Evolutionary conservation across 177 flowering plant species (phyloP).

Genomic region (Vitis hybrid): DNA sequence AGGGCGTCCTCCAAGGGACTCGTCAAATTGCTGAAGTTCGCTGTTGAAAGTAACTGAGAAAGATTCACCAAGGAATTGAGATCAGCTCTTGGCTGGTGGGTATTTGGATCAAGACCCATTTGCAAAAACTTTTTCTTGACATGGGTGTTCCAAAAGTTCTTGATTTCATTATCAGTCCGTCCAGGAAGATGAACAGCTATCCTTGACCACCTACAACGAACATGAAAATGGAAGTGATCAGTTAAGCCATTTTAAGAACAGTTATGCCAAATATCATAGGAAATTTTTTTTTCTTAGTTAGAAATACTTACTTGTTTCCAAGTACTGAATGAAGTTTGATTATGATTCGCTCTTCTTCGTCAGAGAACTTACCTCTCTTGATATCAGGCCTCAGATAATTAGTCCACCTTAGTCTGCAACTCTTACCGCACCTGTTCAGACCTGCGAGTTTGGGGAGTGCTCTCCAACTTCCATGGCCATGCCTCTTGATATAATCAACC

Average conservation of each 20-base stretch:
- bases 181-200: constrained; percentile 75
- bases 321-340: constrained; percentile 63
- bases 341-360: constrained; percentile 56
- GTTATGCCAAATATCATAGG: neutral
- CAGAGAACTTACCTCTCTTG: constrained; percentile 62
- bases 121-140: constrained; percentile 62
- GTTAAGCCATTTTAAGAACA: too few relatives aligned
- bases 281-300: neutral
- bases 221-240: too few relatives aligned
- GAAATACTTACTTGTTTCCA: constrained; percentile 60
- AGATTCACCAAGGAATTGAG: constrained; percentile 43
- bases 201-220: constrained; percentile 61
- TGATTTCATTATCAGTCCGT: constrained; percentile 75
- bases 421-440: constrained; percentile 66
- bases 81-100: constrained; percentile 66
- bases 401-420: constrained; percentile 69
- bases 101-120: constrained; percentile 67
- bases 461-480: constrained; percentile 72
- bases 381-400: constrained; percentile 72
- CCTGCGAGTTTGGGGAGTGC: constrained; percentile 63
- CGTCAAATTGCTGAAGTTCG: constrained; percentile 30
- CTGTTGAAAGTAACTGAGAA: constrained; percentile 34
- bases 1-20: constrained; percentile 46
- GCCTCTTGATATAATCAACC: constrained; percentile 35
- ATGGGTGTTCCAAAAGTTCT: constrained; percentile 80